Percentiles rank a stretch among this genome's conserved stretches.
phyloP scores from a whole-genome alignment of 2,329 filamentous ascomycete species.

The Rutstroemia sp. region DNA sequence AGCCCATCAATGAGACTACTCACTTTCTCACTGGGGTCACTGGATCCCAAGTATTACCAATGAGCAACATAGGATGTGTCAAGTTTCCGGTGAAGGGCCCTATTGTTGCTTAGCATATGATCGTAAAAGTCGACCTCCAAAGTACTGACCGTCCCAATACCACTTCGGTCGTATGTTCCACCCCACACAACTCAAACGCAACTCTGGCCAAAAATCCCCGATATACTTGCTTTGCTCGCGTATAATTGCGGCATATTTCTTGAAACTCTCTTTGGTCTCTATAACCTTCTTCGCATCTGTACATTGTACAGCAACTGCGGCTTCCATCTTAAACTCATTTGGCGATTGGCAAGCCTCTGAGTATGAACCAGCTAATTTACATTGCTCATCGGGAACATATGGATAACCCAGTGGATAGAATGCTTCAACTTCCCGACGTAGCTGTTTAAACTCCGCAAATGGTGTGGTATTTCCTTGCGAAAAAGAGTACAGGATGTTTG shows the following conservation, averaged over 20 bases:
- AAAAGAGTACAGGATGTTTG: background rate
- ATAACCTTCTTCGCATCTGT: background rate
- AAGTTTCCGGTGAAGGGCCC: background rate
- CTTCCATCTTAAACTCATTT: background rate
- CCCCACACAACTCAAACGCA: background rate
- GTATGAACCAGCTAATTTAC: background rate
- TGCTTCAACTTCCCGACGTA: background rate
- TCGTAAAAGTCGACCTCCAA: background rate
- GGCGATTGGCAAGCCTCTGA: background rate
- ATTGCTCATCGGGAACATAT: background rate
- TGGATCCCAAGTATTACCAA: background rate
- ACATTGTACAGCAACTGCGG: background rate
- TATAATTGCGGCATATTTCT: background rate
- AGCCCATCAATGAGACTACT: background rate
- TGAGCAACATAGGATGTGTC: background rate
- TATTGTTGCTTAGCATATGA: background rate
- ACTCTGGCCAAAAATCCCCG: background rate
- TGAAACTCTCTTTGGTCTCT: background rate
- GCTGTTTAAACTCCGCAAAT: background rate
- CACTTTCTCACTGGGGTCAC: background rate
- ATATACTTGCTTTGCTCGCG: background rate
- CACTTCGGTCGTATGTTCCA: background rate
- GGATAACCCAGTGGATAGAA: background rate
- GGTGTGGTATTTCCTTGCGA: background rate
- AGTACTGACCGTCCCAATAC: background rate